These are phyloP conservation scores for Croton setiger DNA, from an alignment of 441 rosid genomes.

Conservation along the genomic window DNA sequence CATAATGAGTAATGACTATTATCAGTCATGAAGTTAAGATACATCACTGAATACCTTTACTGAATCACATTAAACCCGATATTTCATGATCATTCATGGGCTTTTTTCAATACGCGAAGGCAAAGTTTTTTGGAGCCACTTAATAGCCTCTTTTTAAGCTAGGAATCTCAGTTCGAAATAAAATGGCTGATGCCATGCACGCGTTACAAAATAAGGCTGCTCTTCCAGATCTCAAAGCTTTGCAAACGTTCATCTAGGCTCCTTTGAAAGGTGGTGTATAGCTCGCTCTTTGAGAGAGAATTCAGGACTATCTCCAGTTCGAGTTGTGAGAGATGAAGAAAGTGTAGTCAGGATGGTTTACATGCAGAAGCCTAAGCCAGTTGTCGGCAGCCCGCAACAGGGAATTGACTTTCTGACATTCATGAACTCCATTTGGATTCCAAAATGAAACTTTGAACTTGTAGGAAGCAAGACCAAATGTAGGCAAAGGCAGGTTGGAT, in stretches of 20 bases:
- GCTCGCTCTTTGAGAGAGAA: background rate
- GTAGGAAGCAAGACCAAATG: constrained; percentile 79
- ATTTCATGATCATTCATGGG: background rate
- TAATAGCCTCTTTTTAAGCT: background rate
- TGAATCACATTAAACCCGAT: constrained; percentile 14
- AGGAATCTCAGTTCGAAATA: background rate
- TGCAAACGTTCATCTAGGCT: background rate
- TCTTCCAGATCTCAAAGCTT: background rate
- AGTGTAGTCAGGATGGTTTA: constrained; percentile 68
- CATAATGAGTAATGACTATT: background rate
- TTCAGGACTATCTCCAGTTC: constrained; percentile 24
- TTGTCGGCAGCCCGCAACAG: constrained; percentile 58
- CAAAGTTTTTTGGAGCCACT: background rate
- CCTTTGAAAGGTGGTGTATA: background rate
- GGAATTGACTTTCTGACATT: constrained; percentile 52
- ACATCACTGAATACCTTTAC: background rate
- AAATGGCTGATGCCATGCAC: background rate
- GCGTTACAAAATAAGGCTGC: background rate
- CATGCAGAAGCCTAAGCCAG: constrained; percentile 66
- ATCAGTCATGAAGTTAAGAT: constrained; percentile 11
- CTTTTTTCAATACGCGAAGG: background rate
- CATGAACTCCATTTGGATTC: constrained; percentile 56
- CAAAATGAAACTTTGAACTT: constrained; percentile 76
- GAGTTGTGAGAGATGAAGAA: constrained; percentile 59
- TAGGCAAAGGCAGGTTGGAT: constrained; percentile 49